phyloP scores from a whole-genome alignment of 2,329 filamentous ascomycete species.

The Aspergillus nomiae region DNA sequence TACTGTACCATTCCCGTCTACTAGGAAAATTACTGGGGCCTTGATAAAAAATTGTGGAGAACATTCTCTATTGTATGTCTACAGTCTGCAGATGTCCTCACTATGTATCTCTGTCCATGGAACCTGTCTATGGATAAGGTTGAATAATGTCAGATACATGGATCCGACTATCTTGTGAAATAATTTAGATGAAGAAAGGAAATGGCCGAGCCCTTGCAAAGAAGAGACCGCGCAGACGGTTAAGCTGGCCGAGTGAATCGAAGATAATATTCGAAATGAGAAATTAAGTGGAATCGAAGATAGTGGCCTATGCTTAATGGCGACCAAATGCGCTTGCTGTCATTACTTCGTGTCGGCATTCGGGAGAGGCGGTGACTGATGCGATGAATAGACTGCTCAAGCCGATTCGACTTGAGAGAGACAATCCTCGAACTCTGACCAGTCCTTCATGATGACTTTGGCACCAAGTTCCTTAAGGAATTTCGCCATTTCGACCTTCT shows the following conservation, averaged over 20 bases:
- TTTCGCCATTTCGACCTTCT: conserved; percentile 67
- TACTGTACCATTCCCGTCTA: not conserved
- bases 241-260: not conserved
- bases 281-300: conserved; percentile 2
- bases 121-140: conserved; percentile 23
- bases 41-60: not conserved
- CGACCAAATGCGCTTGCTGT: conserved; percentile 30
- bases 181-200: not conserved
- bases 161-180: conserved; percentile 5
- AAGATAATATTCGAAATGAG: not conserved
- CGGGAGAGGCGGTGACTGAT: not conserved
- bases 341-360: conserved; percentile 31
- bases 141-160: conserved; percentile 12
- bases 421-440: conserved; percentile 48
- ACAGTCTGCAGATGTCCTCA: conserved; percentile 10
- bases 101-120: conserved; percentile 15
- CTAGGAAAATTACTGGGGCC: not conserved
- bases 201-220: not conserved
- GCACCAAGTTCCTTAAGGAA: conserved; percentile 64
- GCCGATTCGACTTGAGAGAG: conserved; percentile 43
- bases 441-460: conserved; percentile 59
- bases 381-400: not conserved
- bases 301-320: conserved; percentile 6
- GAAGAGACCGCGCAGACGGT: not conserved
- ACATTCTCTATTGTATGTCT: conserved; percentile 15